A percentile compares a stretch with the other conserved stretches of the same genome.
These are phyloP conservation scores for Amborella trichopoda DNA, from an alignment of 164 flowering plant genomes.

Conservation along the genomic window DNA sequence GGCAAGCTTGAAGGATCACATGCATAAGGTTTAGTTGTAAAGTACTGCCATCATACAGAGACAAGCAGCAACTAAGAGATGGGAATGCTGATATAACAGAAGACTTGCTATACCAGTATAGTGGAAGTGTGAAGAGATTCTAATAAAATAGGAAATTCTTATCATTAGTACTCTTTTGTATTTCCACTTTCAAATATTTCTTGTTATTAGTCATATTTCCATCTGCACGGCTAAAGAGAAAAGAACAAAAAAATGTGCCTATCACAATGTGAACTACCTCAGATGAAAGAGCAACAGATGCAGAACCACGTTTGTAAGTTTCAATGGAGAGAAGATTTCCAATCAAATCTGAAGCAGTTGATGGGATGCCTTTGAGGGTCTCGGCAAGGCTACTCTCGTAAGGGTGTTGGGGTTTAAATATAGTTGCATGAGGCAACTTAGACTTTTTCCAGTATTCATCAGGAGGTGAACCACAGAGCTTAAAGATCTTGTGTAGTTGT, in stretches of 20 bases:
- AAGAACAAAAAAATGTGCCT: too few species aligned
- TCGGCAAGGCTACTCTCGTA: slow-evolving; percentile 66
- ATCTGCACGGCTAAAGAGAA: too few species aligned
- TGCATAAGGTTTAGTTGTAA: slow-evolving; percentile 65
- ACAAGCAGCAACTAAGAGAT: too few species aligned
- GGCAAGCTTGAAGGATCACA: slow-evolving; percentile 86
- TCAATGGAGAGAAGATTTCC: slow-evolving; percentile 65
- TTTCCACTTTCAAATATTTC: too few species aligned
- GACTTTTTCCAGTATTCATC: slow-evolving; percentile 75
- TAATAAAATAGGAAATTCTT: too few species aligned
- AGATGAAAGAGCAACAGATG: slow-evolving; percentile 62
- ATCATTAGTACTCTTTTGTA: too few species aligned
- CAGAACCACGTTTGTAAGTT: slow-evolving; percentile 67
- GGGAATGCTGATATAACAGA: too few species aligned
- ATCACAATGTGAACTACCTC: slow-evolving; percentile 31
- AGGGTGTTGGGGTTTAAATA: slow-evolving; percentile 71
- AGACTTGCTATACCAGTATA: too few species aligned
- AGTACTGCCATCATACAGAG: slow-evolving; percentile 40
- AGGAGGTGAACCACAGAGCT: slow-evolving; percentile 89
- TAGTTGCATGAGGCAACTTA: slow-evolving; percentile 71
- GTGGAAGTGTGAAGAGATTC: too few species aligned
- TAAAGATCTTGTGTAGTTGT: slow-evolving; percentile 88
- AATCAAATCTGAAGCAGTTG: slow-evolving; percentile 39
- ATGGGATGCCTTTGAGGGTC: slow-evolving; percentile 43
- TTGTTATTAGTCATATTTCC: too few species aligned